Base-by-base conservation (phyloP, 495 filamentous ascomycete genomes). In the Penicillium samsonianum region DNA sequence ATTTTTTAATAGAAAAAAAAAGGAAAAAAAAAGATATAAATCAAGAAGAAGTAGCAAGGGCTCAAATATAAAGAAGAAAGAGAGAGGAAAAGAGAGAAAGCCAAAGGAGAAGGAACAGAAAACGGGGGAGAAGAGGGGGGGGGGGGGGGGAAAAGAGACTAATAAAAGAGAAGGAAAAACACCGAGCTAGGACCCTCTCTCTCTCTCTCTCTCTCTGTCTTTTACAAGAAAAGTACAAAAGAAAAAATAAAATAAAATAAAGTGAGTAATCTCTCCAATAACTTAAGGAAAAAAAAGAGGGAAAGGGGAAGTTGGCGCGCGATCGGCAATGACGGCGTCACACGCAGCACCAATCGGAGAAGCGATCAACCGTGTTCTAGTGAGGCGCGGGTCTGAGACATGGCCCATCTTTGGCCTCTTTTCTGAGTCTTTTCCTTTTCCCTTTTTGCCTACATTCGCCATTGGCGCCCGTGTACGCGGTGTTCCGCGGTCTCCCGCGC, bases 311-410 rank as follows among this genome's bases (percentile, higher is more conserved):
- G 67, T 77, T 77, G 70, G 71, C 74, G 74, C 73, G 73, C 73
- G 73, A 77, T 76, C 73, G 71, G 69, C 73, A 70, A 63, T 61
- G 71, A 68, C 59, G 65, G 67, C 65, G 65, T 69, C 57, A 70
- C 64, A 38, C 45, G 20, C 35, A 28, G 59, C 42, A 61, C 67
- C 67, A 69, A 69, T 69, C 67, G 65, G 67, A 69, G 61, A 65
- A 26, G 54, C 25, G 53, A 67, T 61, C 58, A 62, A 56, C 61
- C 37, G 49, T 48, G 16, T 42, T 33, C 46, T 56, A 60, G 61
- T 53, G 60, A 55, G 50, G 48, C 65, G 65, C 66, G 67, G 64
- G 60, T 61, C 64, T 67, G 60, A 65, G 58, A 70, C 63, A 67
- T 50, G 51, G 33, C 61, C 58, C 50, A 23, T 22, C 35, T 17